Evolutionary conservation across 164 flowering plant species (phyloP).

Genomic region (Macadamia tetraphylla): DNA sequence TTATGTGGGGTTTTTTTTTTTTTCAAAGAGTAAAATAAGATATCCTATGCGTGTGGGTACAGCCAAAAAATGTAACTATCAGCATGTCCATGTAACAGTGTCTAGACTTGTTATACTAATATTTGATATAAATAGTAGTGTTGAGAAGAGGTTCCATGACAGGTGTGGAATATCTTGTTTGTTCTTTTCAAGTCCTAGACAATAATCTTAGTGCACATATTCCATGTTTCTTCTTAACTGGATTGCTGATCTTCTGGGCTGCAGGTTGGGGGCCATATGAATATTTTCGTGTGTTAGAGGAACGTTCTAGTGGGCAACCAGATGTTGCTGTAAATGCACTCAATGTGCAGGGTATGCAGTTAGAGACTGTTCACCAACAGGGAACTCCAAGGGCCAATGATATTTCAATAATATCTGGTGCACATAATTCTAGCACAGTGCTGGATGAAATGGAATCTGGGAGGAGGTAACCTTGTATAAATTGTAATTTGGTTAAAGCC

Average conservation of each 20-base stretch:
- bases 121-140: too few species aligned
- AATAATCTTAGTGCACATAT: neutral
- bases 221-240: neutral
- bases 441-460: constrained; percentile 29
- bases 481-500: constrained; percentile 2
- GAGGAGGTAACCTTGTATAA: constrained; percentile 18
- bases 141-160: too few species aligned
- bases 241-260: constrained; percentile 2
- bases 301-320: constrained; percentile 14
- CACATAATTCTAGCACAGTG: constrained; percentile 8
- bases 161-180: neutral
- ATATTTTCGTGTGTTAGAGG: constrained; percentile 50
- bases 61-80: too few species aligned
- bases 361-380: constrained; percentile 15
- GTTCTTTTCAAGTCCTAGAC: neutral
- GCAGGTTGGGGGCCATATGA: constrained; percentile 51
- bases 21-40: too few species aligned
- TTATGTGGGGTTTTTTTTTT: too few species aligned
- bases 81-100: too few species aligned
- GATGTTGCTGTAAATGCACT: constrained; percentile 9
- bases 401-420: neutral
- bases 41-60: too few species aligned
- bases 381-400: constrained; percentile 5
- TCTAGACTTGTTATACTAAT: too few species aligned
- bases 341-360: constrained; percentile 16